Base-by-base conservation (phyloP, 2,329 filamentous ascomycete genomes). In the Pseudogymnoascus sp. region DNA sequence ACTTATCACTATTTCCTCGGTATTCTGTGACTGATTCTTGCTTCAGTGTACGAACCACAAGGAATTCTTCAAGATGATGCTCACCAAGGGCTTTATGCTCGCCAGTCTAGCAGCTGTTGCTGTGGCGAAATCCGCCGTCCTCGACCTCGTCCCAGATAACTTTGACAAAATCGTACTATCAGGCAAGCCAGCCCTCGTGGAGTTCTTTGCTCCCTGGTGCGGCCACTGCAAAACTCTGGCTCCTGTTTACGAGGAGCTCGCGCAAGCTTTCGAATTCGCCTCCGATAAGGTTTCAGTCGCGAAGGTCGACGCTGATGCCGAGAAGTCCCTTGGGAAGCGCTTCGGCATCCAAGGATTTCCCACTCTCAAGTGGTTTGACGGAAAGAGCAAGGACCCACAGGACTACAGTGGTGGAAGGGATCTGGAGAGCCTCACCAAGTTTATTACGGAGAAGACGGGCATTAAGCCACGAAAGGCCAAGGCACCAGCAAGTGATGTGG, bases 141-240 rank as follows among this genome's bases (percentile, higher is more conserved):
- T 96, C 70, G 93, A 97, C 76, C 87, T 99, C 65, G 86, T 89
- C 64, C 92, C 93, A 62, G 80, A 81, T 71, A 99, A 97, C 81
- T 99, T 99, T 75, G 93, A 97, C 80, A 79, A 88, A 58, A 82
- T 96, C 62, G 91, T 96, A 67, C 82, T 96, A 64, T 93, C 90
- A 52, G 92, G 92, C 76, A 97, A 96, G 81, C 93, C 94, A 45
- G 92, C 94, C 0, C 87, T 99, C 25, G 92, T 97, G 70, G 92
- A 97, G 76, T 99, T 99, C 84, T 97, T 96, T 74, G 94, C 94
- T 35, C 92, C 93, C 23, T 99, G 94, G 94, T 99, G 94, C 73
- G 95, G 94, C 33, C 94, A 99, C 83, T 99, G 94, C 91, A 97
- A 97, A 84, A 96, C 80, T 72, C 89, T 99, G 35, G 94, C 94